Evolutionary conservation across 108 stramenopile species (phyloP), one percentile per base, ranked within the genome.

Genomic region (Seminavis robusta): DNA sequence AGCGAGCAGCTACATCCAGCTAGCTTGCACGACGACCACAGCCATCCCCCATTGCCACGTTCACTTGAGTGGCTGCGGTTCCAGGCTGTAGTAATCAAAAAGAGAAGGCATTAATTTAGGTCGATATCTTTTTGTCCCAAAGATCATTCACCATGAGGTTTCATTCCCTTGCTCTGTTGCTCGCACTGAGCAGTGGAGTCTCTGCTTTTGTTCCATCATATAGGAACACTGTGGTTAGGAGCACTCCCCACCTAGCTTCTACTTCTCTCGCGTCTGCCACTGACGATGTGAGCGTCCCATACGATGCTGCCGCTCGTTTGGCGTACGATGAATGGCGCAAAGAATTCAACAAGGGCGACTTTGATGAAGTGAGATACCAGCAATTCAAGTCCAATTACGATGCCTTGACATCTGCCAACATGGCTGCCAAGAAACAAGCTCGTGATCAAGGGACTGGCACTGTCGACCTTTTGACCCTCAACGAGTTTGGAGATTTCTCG

Each of bases 251-350:
- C 16, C 25, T 38, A n/a, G 33, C 19, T 2, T 38, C 63, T 28
- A n/a, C 39, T 11, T 27, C 53, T 21, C 27, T 56, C 13, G 63
- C 55, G 8, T 56, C 56, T 53, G 45, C 54, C 28, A 34, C 63
- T 4, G 60, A 72, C 15, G 90, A 91, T 61, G 65, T 91, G 24
- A 72, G 72, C 19, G 57, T 93, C 32, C 70, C 64, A 13, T 93
- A 88, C 70, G 91, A 93, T 61, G 76, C 87, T 15, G 83, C 91
- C 16, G 87, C 91, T 39, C 80, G 78, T 37, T 74, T 89, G 24
- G 91, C 91, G 17, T 94, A 90, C 70, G 65, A 73, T 7, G 77
- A 73, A 44, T 94, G 92, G 92, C 65, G 79, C 48, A 37, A 50
- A 30, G 65, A 77, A 38, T 88, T 62, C 53, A 54, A 53, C 7